A percentile compares a stretch with the other conserved stretches of the same genome.
Evolutionary conservation across 805 yeast genomes (phyloP).

Genomic region (Metschnikowia vanudenii): DNA sequence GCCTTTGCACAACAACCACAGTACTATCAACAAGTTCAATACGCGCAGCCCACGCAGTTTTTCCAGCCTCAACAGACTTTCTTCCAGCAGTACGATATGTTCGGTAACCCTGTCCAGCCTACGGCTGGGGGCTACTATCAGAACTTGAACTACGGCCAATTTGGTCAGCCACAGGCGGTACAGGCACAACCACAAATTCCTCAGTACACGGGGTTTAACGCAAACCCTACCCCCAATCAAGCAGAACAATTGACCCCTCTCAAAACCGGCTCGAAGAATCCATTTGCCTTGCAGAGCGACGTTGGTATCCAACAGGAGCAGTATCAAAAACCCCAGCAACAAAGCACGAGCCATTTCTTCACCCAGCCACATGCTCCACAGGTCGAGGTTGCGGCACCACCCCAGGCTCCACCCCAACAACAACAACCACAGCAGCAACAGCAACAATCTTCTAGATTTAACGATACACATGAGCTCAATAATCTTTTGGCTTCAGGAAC

Average conservation of each 20-base stretch:
- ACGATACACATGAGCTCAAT: constrained; percentile 64
- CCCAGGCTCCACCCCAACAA: no score
- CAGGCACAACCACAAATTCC: constrained; percentile 34
- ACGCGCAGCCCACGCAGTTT: constrained; percentile 14
- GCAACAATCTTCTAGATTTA: constrained; percentile 31
- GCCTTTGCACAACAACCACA: constrained; percentile 22
- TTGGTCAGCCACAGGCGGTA: constrained; percentile 29
- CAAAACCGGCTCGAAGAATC: constrained; percentile 74
- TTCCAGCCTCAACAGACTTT: constrained; percentile 20
- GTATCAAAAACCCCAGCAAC: constrained; percentile 11
- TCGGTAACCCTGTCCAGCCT: constrained; percentile 62
- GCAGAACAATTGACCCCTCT: constrained; percentile 47
- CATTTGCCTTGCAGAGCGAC: constrained; percentile 55
- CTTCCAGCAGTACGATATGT: constrained; percentile 51
- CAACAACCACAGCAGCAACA: constrained; percentile 30
- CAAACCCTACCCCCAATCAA: constrained; percentile 11
- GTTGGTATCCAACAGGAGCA: constrained; percentile 18
- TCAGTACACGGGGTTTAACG: constrained; percentile 21
- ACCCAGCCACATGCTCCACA: constrained; percentile 27
- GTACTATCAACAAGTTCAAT: constrained; percentile 19
- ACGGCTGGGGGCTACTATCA: constrained; percentile 57
- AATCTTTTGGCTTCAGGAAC: constrained; percentile 79
- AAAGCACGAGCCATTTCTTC: constrained; percentile 11
- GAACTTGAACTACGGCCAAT: constrained; percentile 30
- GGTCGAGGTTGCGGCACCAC: background rate